These are phyloP conservation scores for Penicillium bovifimosum DNA, from an alignment of 495 filamentous ascomycete species.

Conservation along the genomic window DNA sequence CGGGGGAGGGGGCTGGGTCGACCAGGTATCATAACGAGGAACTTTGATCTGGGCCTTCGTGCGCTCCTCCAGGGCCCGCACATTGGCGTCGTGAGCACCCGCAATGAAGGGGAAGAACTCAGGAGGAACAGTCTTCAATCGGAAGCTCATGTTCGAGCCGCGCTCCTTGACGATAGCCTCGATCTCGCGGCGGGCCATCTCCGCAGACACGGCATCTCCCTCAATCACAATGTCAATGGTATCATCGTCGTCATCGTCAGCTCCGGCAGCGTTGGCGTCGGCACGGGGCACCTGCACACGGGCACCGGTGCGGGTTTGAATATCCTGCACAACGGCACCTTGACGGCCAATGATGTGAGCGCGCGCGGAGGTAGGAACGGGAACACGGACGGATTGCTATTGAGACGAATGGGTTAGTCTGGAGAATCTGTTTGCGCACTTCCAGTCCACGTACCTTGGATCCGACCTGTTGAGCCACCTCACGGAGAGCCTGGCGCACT, in stretches of 20 bases:
- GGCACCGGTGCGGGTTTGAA: slow-evolving; percentile 80
- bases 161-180: slow-evolving; percentile 80
- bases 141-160: slow-evolving; percentile 70
- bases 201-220: slow-evolving; percentile 79
- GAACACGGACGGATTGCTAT: slow-evolving; percentile 66
- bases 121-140: slow-evolving; percentile 73
- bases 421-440: neutral
- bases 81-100: slow-evolving; percentile 64
- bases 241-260: slow-evolving; percentile 65
- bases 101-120: slow-evolving; percentile 96
- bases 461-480: slow-evolving; percentile 78
- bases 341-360: slow-evolving; percentile 86
- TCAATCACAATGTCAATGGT: slow-evolving; percentile 83
- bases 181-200: slow-evolving; percentile 75
- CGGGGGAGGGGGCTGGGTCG: slow-evolving; percentile 61
- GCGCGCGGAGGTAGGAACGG: slow-evolving; percentile 75
- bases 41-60: slow-evolving; percentile 70
- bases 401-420: neutral
- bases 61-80: slow-evolving; percentile 64
- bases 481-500: slow-evolving; percentile 75
- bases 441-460: slow-evolving; percentile 55
- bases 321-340: slow-evolving; percentile 81
- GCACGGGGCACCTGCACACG: slow-evolving; percentile 80
- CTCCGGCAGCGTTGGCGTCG: slow-evolving; percentile 49
- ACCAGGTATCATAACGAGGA: slow-evolving; percentile 73